These are phyloP conservation scores for Punica granatum DNA, from an alignment of 345 rosid genomes.

Conservation along the genomic window DNA sequence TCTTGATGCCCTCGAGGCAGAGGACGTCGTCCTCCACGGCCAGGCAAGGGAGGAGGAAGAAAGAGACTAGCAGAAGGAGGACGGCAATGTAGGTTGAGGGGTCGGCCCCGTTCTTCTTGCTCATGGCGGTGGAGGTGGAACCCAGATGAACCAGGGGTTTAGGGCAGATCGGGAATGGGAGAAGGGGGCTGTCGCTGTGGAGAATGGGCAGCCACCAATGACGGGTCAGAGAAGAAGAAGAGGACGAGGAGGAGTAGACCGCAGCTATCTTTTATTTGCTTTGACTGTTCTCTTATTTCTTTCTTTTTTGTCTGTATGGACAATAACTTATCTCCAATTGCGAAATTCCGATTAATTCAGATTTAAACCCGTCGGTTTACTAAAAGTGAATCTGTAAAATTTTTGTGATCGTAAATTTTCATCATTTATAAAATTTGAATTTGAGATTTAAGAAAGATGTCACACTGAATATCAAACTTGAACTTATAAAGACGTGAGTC, in stretches of 20 bases:
- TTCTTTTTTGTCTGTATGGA: neutral
- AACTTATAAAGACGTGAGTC: too few species aligned
- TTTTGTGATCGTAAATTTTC: too few species aligned
- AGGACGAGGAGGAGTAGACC: neutral
- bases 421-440: too few species aligned
- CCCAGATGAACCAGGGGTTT: too few species aligned
- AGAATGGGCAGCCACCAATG: neutral
- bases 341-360: too few species aligned
- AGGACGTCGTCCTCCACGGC: conserved; percentile 37
- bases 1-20: conserved; percentile 47
- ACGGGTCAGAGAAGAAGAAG: conserved; percentile 7
- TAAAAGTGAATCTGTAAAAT: too few species aligned
- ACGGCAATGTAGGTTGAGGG: neutral
- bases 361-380: too few species aligned
- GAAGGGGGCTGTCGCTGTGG: neutral
- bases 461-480: too few species aligned
- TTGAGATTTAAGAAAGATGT: too few species aligned
- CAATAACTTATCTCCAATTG: too few species aligned
- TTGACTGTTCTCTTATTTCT: neutral
- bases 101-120: neutral
- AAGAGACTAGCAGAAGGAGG: neutral
- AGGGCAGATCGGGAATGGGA: too few species aligned
- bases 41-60: conserved; percentile 3
- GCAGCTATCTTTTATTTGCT: neutral
- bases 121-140: neutral